phyloP scores from a whole-genome alignment of 208 protist species.

The Lotmaria passim region DNA sequence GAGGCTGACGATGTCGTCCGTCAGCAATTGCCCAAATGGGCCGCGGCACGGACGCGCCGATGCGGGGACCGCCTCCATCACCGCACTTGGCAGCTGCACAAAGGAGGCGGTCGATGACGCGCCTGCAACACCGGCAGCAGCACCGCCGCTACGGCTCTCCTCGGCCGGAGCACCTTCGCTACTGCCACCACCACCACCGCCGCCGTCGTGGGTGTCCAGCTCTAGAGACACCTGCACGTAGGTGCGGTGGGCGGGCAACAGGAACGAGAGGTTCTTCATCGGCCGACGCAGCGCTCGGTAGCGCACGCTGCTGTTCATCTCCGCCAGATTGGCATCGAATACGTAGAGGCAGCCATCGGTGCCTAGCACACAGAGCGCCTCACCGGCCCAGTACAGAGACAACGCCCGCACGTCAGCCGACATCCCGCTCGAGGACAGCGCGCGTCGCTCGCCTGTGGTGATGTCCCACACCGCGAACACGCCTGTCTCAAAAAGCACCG shows the following conservation, averaged over 20 bases:
- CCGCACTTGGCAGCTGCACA: conserved; percentile 38
- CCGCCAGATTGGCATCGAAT: conserved; percentile 52
- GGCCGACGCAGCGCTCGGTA: conserved; percentile 68
- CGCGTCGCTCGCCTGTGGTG: conserved; percentile 51
- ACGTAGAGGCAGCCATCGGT: conserved; percentile 60
- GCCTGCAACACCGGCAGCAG: background rate
- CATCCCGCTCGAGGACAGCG: conserved; percentile 40
- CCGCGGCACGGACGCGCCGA: conserved; percentile 64
- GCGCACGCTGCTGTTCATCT: conserved; percentile 68
- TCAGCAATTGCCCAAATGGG: conserved; percentile 80
- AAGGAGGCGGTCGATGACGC: background rate
- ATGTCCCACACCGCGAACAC: conserved; percentile 69
- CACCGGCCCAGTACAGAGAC: conserved; percentile 48
- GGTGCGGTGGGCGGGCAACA: conserved; percentile 69
- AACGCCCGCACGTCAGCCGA: conserved; percentile 29
- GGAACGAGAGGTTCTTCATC: conserved; percentile 76
- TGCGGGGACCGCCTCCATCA: conserved; percentile 41
- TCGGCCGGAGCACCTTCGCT: background rate
- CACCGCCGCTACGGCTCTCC: background rate
- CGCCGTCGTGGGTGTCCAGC: conserved; percentile 6
- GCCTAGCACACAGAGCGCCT: conserved; percentile 61
- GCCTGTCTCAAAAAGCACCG: conserved; percentile 50
- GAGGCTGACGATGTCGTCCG: conserved; percentile 48
- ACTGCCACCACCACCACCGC: background rate
- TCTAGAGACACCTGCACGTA: conserved; percentile 66